These are phyloP conservation scores for Rhizoclosmatium globosum DNA, from an alignment of 192 early-diverging fungal species.

Conservation along the genomic window DNA sequence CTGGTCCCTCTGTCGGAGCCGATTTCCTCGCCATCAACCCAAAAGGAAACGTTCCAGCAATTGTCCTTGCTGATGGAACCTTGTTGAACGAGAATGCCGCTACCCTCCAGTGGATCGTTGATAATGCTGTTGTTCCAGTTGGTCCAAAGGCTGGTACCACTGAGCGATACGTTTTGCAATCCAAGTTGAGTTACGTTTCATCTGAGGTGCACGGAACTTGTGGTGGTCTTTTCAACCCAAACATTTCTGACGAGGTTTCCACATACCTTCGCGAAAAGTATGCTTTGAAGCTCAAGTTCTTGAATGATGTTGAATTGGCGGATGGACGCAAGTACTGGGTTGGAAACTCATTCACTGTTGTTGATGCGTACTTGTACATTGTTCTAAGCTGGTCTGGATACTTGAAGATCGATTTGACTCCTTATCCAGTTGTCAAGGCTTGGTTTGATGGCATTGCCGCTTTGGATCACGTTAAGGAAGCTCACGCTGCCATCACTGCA, in stretches of 20 bases:
- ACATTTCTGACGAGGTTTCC: slow-evolving; percentile 12
- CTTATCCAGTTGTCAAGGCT: slow-evolving; percentile 32
- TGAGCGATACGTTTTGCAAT: slow-evolving; percentile 43
- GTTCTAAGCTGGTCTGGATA: slow-evolving; percentile 29
- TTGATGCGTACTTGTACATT: slow-evolving; percentile 46
- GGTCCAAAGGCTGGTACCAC: slow-evolving; percentile 3
- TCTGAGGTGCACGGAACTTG: slow-evolving; percentile 36
- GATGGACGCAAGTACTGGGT: slow-evolving; percentile 46
- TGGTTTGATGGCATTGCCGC: slow-evolving; percentile 39
- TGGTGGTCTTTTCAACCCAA: slow-evolving; percentile 35
- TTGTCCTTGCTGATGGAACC: slow-evolving; percentile 42
- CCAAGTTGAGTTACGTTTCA: slow-evolving; percentile 40
- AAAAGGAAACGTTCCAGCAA: slow-evolving; percentile 45
- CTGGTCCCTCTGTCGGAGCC: slow-evolving; percentile 27
- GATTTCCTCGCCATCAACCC: slow-evolving; percentile 44
- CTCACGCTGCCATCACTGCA: slow-evolving; percentile 37
- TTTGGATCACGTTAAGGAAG: slow-evolving; percentile 46
- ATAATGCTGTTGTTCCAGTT: slow-evolving; percentile 9
- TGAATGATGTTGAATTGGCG: slow-evolving; percentile 44
- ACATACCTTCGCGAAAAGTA: slow-evolving; percentile 26
- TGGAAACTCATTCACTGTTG: slow-evolving; percentile 42
- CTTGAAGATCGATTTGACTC: slow-evolving; percentile 33
- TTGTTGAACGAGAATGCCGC: slow-evolving; percentile 46
- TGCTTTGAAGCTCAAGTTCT: slow-evolving; percentile 15
- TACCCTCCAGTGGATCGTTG: slow-evolving; percentile 41